Conservation (phyloP, 805 yeast genomes). For the Clavispora phyllophila region DNA sequence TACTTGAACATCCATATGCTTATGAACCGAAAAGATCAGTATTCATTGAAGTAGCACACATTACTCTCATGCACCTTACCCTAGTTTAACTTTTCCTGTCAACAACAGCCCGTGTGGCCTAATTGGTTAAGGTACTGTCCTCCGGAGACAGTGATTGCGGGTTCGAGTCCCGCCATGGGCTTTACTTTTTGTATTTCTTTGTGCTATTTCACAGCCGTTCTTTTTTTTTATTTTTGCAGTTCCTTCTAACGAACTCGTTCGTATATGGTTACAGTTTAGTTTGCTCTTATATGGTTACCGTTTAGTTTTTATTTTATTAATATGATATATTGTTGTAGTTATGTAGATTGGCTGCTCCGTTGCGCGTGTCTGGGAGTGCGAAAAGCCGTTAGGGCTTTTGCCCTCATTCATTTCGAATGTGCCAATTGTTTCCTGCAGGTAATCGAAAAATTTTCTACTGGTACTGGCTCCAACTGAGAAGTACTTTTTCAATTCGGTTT, state of each 20-base stretch:
- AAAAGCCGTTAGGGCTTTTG: slow-evolving; percentile 14
- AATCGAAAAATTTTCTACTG: slow-evolving; percentile 14
- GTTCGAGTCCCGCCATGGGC: slow-evolving; percentile 77
- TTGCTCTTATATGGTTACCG: too few species aligned
- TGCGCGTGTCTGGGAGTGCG: too few species aligned
- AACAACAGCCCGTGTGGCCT: slow-evolving; percentile 58
- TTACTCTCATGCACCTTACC: background rate
- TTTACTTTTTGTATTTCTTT: slow-evolving; percentile 10
- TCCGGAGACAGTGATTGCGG: slow-evolving; percentile 73
- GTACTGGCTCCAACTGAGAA: slow-evolving; percentile 1
- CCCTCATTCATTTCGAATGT: slow-evolving; percentile 7
- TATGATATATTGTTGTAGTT: too few species aligned
- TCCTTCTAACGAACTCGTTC: too few species aligned
- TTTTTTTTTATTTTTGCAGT: too few species aligned
- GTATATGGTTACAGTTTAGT: too few species aligned
- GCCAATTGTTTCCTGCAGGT: slow-evolving; percentile 9
- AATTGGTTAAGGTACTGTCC: slow-evolving; percentile 69
- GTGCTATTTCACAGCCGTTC: background rate
- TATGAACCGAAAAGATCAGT: too few species aligned
- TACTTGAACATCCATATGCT: too few species aligned
- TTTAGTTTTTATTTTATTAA: too few species aligned
- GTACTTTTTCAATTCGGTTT: slow-evolving; percentile 6
- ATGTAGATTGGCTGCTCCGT: too few species aligned
- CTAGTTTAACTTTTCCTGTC: background rate
- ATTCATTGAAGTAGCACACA: too few species aligned